These are phyloP conservation scores for Suillus ampliporus DNA, from an alignment of 768 basidiomycete genomes.

Conservation along the genomic window DNA sequence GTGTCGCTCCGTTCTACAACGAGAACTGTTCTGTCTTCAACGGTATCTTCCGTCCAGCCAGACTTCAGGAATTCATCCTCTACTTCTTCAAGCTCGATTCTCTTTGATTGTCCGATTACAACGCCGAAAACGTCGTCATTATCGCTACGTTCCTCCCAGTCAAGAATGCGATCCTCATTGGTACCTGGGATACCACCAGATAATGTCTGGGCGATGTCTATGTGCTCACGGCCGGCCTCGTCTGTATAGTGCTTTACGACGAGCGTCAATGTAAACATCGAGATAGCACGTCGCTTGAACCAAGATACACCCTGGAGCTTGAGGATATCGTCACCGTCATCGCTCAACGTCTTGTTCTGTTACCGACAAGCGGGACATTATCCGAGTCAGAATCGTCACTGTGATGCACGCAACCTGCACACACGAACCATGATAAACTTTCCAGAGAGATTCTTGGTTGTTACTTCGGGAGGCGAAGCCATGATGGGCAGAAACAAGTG, in stretches of 20 bases:
- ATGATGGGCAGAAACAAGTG: constrained; percentile 41
- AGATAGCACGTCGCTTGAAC: constrained; percentile 69
- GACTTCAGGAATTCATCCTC: constrained; percentile 47
- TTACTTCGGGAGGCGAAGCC: constrained; percentile 68
- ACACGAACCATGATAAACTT: constrained; percentile 66
- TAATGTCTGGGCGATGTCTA: constrained; percentile 69
- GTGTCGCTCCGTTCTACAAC: constrained; percentile 62
- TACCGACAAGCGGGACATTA: constrained; percentile 1
- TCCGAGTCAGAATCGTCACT: constrained; percentile 8
- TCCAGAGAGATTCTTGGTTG: constrained; percentile 64
- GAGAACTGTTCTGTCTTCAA: constrained; percentile 41
- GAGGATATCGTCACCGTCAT: constrained; percentile 66
- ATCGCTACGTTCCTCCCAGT: constrained; percentile 58
- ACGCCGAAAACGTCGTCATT: constrained; percentile 67
- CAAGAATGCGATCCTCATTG: constrained; percentile 60
- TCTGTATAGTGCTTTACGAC: constrained; percentile 68
- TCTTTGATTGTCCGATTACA: constrained; percentile 58
- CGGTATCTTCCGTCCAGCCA: constrained; percentile 50
- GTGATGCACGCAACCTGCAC: neutral
- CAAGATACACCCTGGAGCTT: constrained; percentile 74
- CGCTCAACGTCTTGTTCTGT: constrained; percentile 75
- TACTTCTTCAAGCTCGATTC: constrained; percentile 53
- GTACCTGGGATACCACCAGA: constrained; percentile 66
- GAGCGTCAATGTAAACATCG: constrained; percentile 61
- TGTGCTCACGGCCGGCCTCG: constrained; percentile 61